Conservation (phyloP, 495 filamentous ascomycete genomes). For the Hypomontagnella monticulosa region DNA sequence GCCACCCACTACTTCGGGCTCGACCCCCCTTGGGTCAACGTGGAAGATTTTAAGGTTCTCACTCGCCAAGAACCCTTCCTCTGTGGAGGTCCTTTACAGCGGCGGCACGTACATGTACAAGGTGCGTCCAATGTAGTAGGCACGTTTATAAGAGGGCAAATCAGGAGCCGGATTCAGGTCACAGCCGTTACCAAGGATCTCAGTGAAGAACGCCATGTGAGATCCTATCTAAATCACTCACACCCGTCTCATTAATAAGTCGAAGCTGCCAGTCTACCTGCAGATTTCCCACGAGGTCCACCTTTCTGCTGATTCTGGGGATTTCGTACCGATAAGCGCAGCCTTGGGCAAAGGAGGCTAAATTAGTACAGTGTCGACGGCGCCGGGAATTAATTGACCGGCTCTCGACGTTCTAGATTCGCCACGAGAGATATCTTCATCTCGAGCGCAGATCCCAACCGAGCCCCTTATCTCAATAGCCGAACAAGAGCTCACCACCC, state of each 20-base stretch:
- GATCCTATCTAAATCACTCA: conserved; percentile 36
- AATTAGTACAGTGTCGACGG: conserved; percentile 1
- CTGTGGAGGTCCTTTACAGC: conserved; percentile 37
- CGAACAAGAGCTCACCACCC: conserved; percentile 4
- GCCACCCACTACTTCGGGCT: conserved; percentile 41
- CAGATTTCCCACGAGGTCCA: conserved; percentile 14
- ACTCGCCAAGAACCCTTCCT: conserved; percentile 38
- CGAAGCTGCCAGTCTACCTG: background rate
- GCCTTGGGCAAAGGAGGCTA: conserved; percentile 1
- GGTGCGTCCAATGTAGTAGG: conserved; percentile 26
- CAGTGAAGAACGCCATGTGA: conserved; percentile 33
- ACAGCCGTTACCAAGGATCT: conserved; percentile 44
- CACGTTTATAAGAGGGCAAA: conserved; percentile 22
- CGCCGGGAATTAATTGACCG: conserved; percentile 5
- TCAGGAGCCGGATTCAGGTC: conserved; percentile 32
- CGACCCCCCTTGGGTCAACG: conserved; percentile 29
- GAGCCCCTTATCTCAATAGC: conserved; percentile 23
- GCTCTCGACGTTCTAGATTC: conserved; percentile 23
- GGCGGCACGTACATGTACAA: conserved; percentile 39
- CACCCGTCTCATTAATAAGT: conserved; percentile 9
- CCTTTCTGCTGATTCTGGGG: background rate
- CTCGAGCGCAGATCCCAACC: conserved; percentile 15
- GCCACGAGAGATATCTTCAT: conserved; percentile 6
- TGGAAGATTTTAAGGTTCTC: conserved; percentile 42
- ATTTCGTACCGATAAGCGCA: conserved; percentile 1